Evolutionary conservation across 805 yeast genomes (phyloP).

Genomic region (Wickerhamiella parazyma): DNA sequence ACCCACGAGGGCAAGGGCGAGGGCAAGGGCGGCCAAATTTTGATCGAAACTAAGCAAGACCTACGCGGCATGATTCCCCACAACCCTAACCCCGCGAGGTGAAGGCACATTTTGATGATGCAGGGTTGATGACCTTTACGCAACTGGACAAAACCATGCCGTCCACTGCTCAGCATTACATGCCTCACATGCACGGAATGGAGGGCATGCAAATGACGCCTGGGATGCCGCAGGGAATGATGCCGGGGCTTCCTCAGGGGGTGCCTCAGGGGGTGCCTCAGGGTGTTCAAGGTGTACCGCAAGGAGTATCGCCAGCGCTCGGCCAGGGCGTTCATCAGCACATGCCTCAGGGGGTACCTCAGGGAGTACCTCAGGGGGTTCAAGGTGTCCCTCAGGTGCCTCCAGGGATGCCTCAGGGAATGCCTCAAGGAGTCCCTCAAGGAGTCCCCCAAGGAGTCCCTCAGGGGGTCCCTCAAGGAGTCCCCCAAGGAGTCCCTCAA

Average conservation of each 20-base stretch:
- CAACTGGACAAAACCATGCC: neutral
- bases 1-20: neutral
- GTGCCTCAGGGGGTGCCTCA: neutral
- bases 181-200: slow-evolving; percentile 5
- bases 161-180: slow-evolving; percentile 6
- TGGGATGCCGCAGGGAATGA: slow-evolving; percentile 6
- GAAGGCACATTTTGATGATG: neutral
- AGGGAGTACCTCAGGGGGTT: neutral
- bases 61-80: neutral
- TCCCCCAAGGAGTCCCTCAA: neutral
- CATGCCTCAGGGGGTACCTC: neutral
- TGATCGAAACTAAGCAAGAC: neutral
- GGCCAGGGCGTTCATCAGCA: neutral
- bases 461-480: neutral
- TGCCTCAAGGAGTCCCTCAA: neutral
- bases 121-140: neutral
- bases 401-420: neutral
- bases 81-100: neutral
- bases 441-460: neutral
- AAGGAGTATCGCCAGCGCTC: neutral
- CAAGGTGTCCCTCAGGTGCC: neutral
- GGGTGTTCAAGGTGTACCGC: neutral
- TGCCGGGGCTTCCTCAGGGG: neutral
- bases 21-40: neutral
- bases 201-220: slow-evolving; percentile 7